A percentile compares a stretch with the other conserved stretches of the same genome.
Conservation (phyloP, 768 basidiomycete species). For the Rhizopogon sp. region DNA sequence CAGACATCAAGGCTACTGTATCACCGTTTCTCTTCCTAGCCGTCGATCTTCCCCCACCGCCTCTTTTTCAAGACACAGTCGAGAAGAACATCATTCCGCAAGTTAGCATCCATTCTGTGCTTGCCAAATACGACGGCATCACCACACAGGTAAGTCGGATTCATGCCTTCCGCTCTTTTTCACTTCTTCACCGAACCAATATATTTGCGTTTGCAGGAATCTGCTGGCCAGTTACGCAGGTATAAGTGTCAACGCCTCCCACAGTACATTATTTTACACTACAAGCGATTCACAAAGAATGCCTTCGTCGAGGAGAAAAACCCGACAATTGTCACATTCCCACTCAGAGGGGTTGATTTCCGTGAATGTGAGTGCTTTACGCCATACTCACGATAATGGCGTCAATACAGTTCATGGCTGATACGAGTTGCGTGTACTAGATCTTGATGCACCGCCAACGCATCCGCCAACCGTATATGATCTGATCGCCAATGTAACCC, state of each 20-base stretch:
- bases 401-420: conserved; percentile 21
- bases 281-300: conserved; percentile 96
- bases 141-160: conserved; percentile 68
- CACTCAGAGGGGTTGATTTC: conserved; percentile 89
- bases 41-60: conserved; percentile 95
- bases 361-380: conserved; percentile 66
- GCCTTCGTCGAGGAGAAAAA: conserved; percentile 98
- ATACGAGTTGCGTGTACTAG: conserved; percentile 35
- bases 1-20: conserved; percentile 79
- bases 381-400: conserved; percentile 17
- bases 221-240: conserved; percentile 74
- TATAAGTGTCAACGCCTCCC: conserved; percentile 90
- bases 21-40: conserved; percentile 97
- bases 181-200: conserved; percentile 4
- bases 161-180: conserved; percentile 14
- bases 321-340: conserved; percentile 97
- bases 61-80: conserved; percentile 90
- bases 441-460: conserved; percentile 65
- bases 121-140: conserved; percentile 91
- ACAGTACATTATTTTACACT: conserved; percentile 89
- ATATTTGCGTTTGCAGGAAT: conserved; percentile 53
- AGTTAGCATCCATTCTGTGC: conserved; percentile 83
- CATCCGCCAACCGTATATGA: conserved; percentile 77
- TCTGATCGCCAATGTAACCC: conserved; percentile 92
- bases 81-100: conserved; percentile 99